phyloP scores from a whole-genome alignment of 495 filamentous ascomycete genomes.

The Rostrohypoxylon terebratum region DNA sequence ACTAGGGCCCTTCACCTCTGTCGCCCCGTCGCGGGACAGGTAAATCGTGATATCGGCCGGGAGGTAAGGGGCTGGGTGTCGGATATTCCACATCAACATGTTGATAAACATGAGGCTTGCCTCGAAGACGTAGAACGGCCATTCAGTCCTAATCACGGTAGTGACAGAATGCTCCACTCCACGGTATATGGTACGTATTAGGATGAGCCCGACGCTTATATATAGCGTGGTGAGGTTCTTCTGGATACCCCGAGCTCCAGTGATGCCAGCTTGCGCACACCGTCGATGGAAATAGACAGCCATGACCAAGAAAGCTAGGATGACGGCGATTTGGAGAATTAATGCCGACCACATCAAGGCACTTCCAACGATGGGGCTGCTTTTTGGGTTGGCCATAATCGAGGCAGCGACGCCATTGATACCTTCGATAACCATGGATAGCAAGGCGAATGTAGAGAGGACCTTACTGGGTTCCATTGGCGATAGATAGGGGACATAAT shows the following conservation, averaged over 20 bases:
- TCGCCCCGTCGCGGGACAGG: background rate
- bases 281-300: background rate
- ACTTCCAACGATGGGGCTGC: background rate
- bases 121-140: constrained; percentile 19
- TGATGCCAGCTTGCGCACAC: constrained; percentile 2
- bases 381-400: constrained; percentile 7
- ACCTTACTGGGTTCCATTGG: constrained; percentile 4
- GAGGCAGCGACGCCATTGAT: constrained; percentile 14
- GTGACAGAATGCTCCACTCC: constrained; percentile 1
- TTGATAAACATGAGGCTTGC: constrained; percentile 14
- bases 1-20: background rate
- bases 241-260: background rate
- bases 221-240: background rate
- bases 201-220: constrained; percentile 6
- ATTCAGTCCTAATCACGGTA: background rate
- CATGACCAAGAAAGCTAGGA: background rate
- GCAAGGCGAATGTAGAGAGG: background rate
- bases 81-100: constrained; percentile 11
- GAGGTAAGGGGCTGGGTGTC: constrained; percentile 10
- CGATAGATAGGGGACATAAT: constrained; percentile 12
- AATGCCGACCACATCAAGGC: constrained; percentile 7
- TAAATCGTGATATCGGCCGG: constrained; percentile 8
- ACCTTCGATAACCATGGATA: constrained; percentile 9
- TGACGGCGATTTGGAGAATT: background rate
- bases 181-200: constrained; percentile 3